Base-by-base conservation (phyloP, 148 eudicot genomes). In the Spergularia marina region DNA sequence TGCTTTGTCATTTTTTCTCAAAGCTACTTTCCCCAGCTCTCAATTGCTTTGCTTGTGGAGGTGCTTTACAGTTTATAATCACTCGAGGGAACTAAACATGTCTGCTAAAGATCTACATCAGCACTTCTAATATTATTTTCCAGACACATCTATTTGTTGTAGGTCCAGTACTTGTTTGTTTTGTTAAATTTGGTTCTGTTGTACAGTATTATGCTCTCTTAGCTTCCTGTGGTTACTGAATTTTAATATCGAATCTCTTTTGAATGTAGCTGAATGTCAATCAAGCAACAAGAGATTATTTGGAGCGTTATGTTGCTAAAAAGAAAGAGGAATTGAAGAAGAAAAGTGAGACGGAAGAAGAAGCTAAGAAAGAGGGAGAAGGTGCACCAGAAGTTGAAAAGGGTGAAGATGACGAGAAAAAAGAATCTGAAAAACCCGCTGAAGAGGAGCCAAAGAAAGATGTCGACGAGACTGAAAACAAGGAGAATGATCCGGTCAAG, bases 301-400 rank as follows among this genome's bases (percentile, higher is more conserved):
- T 94, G 56, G 86, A 89, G 83, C 91, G 89, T 49, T 91, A 82
- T 81, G 91, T 89, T 72, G 87, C 83, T 79, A 91, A 89, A 90
- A 91, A 92, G 87, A 85, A 79, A 70, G 94, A 87, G 59, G 82
- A 77, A 69, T 57, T 67, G 68, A 86, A 80, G 65, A 85, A 79
- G 81, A 72, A 71, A 10, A 83, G 79, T 82, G 86, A 82, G 81
- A 56, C 79, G 60, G 90, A 79, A 65, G 92, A 84, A 59, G 88
- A 81, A 69, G 62, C 80, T 53, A 86, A 84, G 70, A 87, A 89
- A 80, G 90, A 81, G 71, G 96, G 82, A 69, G 89, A 73, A 54
- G 64, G 23, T 76, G 82, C 83, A 64, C 17, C 82, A 12, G 81
- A 77, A 65, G 75, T 16, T 77, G 72, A 76, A n/a, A 79, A 82